Conservation (phyloP, 2,329 filamentous ascomycete species). For the Pyrenophora graminea region DNA sequence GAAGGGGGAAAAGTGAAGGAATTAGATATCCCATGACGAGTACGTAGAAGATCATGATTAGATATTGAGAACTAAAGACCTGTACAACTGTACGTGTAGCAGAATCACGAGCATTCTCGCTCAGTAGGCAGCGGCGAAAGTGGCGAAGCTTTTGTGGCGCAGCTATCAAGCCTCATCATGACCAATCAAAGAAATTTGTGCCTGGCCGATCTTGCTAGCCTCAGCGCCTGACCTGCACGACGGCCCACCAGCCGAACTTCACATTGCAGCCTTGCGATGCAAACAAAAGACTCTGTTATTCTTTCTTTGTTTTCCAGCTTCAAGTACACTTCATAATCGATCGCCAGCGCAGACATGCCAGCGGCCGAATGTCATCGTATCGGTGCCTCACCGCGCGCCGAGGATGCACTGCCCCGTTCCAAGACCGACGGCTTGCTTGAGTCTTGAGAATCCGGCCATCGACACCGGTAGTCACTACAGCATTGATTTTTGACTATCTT, state of each 20-base stretch:
- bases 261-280: not conserved
- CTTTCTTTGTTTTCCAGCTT: not conserved
- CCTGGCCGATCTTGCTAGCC: not conserved
- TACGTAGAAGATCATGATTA: too few species aligned
- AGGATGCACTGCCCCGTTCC: conserved; percentile 20
- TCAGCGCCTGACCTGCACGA: not conserved
- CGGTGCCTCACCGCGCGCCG: conserved; percentile 5
- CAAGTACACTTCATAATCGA: not conserved
- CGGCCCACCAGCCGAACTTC: not conserved
- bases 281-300: not conserved
- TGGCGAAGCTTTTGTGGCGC: not conserved
- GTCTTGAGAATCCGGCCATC: conserved; percentile 11
- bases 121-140: not conserved
- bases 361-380: not conserved
- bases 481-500: conserved; percentile 4
- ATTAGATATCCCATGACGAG: too few species aligned
- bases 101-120: too few species aligned
- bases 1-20: too few species aligned
- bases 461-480: conserved; percentile 8
- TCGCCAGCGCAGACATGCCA: not conserved
- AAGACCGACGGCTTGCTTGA: conserved; percentile 13
- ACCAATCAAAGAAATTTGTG: not conserved
- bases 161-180: not conserved
- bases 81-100: too few species aligned
- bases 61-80: too few species aligned